Base-by-base conservation (phyloP, 257 asterid genomes). In the Catharanthus roseus region DNA sequence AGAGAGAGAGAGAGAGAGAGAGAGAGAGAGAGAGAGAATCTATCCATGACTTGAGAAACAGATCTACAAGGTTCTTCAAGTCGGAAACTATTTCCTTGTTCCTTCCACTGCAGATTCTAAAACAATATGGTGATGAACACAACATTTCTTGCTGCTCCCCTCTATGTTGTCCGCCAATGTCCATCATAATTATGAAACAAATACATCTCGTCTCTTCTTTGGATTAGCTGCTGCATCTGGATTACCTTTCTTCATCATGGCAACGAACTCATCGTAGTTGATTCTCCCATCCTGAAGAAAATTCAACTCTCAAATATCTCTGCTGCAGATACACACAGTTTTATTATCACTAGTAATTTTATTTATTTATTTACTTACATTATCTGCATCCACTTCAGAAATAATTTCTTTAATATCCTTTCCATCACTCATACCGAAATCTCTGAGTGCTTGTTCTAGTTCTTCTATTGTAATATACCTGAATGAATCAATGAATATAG, bases 221-320 rank as follows among this genome's bases (percentile, higher is more conserved):
- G 84, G 87, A 70, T 85, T 85, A 23, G 73, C 81, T 54, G 79
- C 82, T 72, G 80, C 82, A n/a, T 90, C 96, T 41, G 89, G 95
- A 69, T 86, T 75, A 19, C 96, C 96, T 82, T 88, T 90, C 88
- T 75, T 90, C 98, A 88, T 92, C 96, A 92, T 90, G 53, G 95
- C 96, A 61, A 82, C 82, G 58, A 92, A 92, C 70, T 92, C 98
- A 13, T 90, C 96, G 44, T 84, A 90, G 77, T 92, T 87, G 69
- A 90, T 92, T 67, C 86, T 80, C 10, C 96, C 97, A 79, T 90
- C 98, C 98, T 90, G 82, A 78, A 42, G 15, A 12, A 45, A 47
- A 13, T 12, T 23, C 3, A 34, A 34, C 29, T 0, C n/a, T 63
- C 26, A n/a, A 41, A 0, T 65, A 12, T 36, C 1, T 63, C 3